Evolutionary conservation across 345 rosid genomes (phyloP).

Genomic region (Murraya paniculata): DNA sequence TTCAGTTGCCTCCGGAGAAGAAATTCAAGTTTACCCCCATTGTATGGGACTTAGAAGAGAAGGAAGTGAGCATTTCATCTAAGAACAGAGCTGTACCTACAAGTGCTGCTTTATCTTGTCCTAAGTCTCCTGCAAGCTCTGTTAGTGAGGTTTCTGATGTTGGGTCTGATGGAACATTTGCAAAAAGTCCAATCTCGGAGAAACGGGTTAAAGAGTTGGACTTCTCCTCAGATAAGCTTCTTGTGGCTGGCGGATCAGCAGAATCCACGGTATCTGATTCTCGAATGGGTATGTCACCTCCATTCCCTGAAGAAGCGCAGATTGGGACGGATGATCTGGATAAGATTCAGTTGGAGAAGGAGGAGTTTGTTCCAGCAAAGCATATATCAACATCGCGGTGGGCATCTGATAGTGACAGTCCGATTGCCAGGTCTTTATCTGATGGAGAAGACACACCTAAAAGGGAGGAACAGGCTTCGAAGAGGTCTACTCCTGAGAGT

Average conservation of each 20-base stretch:
- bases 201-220: conserved; percentile 17
- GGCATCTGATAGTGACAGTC: conserved; percentile 51
- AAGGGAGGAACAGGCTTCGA: conserved; percentile 20
- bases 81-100: conserved; percentile 22
- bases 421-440: conserved; percentile 13
- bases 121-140: conserved; percentile 15
- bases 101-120: conserved; percentile 11
- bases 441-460: conserved; percentile 26
- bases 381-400: conserved; percentile 58
- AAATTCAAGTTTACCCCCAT: conserved; percentile 65
- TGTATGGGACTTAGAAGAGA: conserved; percentile 44
- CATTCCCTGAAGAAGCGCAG: conserved; percentile 5
- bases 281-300: conserved; percentile 13
- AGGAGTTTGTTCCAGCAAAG: conserved; percentile 32
- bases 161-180: conserved; percentile 20
- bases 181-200: conserved; percentile 5
- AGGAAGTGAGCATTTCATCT: conserved; percentile 26
- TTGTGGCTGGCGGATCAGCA: background rate
- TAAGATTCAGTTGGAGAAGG: conserved; percentile 38
- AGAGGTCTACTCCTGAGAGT: conserved; percentile 41
- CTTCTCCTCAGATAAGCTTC: conserved; percentile 19
- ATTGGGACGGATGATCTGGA: conserved; percentile 26
- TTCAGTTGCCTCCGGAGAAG: conserved; percentile 42
- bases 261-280: conserved; percentile 1
- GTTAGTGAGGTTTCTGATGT: conserved; percentile 3